These are phyloP conservation scores for Barnettozyma pratensis DNA, from an alignment of 805 yeast species.

Conservation along the genomic window DNA sequence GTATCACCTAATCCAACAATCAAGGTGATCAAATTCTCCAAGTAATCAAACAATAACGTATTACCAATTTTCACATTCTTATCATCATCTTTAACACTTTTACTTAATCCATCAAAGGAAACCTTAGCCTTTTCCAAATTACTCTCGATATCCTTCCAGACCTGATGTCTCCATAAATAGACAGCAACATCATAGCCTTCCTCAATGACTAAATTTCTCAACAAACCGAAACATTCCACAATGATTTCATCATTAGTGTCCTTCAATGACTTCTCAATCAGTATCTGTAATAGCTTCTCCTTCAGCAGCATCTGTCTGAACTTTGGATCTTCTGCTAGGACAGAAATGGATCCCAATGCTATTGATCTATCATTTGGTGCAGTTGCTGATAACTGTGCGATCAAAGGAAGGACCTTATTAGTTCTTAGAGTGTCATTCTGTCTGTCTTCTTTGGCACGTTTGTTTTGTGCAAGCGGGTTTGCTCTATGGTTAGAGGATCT, in stretches of 20 bases:
- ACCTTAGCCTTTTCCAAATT: conserved; percentile 46
- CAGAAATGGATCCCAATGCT: conserved; percentile 70
- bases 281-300: conserved; percentile 60
- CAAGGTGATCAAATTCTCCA: conserved; percentile 70
- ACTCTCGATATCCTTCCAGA: conserved; percentile 57
- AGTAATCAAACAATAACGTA: conserved; percentile 53
- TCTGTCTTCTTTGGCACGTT: conserved; percentile 28
- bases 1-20: conserved; percentile 61
- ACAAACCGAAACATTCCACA: conserved; percentile 73
- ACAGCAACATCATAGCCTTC: conserved; percentile 83
- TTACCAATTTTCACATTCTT: conserved; percentile 34
- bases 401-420: conserved; percentile 61
- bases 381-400: conserved; percentile 56
- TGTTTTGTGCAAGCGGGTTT: conserved; percentile 28
- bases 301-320: conserved; percentile 62
- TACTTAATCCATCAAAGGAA: conserved; percentile 41
- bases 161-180: conserved; percentile 70
- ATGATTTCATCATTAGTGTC: conserved; percentile 72
- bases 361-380: conserved; percentile 69
- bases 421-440: conserved; percentile 45
- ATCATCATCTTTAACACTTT: conserved; percentile 15
- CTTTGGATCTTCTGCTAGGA: conserved; percentile 62
- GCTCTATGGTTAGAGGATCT: conserved; percentile 39
- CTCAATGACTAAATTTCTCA: conserved; percentile 75
- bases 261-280: conserved; percentile 59